Evolutionary conservation across 192 early-diverging fungal species (phyloP), one percentile per base, ranked within the genome.

Genomic region (Haplosporangium gracile): DNA sequence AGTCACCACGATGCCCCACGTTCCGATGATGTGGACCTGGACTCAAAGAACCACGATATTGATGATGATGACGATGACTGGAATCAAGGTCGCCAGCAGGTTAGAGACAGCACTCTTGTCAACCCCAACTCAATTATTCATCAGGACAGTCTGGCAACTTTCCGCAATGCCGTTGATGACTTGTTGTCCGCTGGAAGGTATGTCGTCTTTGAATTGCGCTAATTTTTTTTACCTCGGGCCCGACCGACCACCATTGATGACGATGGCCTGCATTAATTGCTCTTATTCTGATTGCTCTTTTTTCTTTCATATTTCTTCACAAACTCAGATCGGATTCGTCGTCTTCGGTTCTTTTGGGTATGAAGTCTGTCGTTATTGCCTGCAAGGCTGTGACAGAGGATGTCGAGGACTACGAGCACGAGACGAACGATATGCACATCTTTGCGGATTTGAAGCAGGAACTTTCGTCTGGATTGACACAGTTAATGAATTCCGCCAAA

Each of bases 311-410:
- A 60, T 39, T 45, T 43, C 7, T 78, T 53, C 68, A 38, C 38
- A 45, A 24, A 40, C 32, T 9, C 76, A 93, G 93, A 72, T 94
- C 95, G 1, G 94, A 96, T 26, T 89, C 91, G 47, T 93, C 95
- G 42, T 89, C 96, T 2, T 84, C 82, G 39, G 96, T 98, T 1
- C 85, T 99, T 49, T 89, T 94, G 40, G 92, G 96, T n/a, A 97
- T 97, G 95, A 94, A 95, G 74, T 86, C 94, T 8, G 93, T 98
- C 51, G 95, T 97, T 40, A 91, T 95, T 47, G 91, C 96, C 0
- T 98, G 97, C 89, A 94, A 95, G 65, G 89, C 92, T 72, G 95
- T 99, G 63, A 95, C 94, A 0, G 96, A 96, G 51, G 96, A 99
- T 63, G 92, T 96, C 11, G 95, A 97, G 47, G 88, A 87, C 15